These are phyloP conservation scores for Blastosporella zonata DNA, from an alignment of 1,284 basidiomycete genomes.

Conservation along the genomic window DNA sequence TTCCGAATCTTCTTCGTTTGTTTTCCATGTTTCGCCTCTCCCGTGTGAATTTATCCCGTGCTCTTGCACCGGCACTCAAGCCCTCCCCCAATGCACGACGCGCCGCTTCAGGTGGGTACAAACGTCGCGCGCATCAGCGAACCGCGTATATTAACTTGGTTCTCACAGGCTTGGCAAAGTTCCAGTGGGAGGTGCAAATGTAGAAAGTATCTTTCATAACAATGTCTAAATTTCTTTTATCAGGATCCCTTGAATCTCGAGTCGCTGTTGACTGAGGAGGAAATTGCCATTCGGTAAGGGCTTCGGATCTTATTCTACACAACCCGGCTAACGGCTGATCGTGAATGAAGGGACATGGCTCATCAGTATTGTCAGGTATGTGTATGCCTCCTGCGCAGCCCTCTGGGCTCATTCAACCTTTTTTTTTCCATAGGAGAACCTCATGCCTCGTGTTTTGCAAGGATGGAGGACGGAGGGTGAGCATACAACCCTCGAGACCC, in stretches of 20 bases:
- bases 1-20: not conserved
- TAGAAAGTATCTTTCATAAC: not conserved
- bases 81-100: constrained; percentile 11
- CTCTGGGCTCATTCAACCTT: not conserved
- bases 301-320: constrained; percentile 7
- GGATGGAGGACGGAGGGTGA: constrained; percentile 86
- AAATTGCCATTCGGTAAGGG: constrained; percentile 80
- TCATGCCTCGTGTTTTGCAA: constrained; percentile 82
- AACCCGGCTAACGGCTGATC: not conserved
- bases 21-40: constrained; percentile 18
- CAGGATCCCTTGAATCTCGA: constrained; percentile 63
- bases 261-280: constrained; percentile 84
- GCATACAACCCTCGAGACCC: constrained; percentile 18
- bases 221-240: not conserved
- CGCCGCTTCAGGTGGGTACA: constrained; percentile 19
- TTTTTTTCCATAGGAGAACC: constrained; percentile 55
- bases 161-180: constrained; percentile 48
- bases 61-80: constrained; percentile 1
- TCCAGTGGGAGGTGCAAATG: constrained; percentile 62
- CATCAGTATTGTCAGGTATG: constrained; percentile 78
- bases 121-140: not conserved
- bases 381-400: constrained; percentile 16
- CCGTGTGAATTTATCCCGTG: constrained; percentile 7
- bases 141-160: not conserved
- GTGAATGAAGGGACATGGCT: constrained; percentile 68